Conservation (phyloP, 1,139 yeast species). For the Cylindricascospora bacillispora region DNA sequence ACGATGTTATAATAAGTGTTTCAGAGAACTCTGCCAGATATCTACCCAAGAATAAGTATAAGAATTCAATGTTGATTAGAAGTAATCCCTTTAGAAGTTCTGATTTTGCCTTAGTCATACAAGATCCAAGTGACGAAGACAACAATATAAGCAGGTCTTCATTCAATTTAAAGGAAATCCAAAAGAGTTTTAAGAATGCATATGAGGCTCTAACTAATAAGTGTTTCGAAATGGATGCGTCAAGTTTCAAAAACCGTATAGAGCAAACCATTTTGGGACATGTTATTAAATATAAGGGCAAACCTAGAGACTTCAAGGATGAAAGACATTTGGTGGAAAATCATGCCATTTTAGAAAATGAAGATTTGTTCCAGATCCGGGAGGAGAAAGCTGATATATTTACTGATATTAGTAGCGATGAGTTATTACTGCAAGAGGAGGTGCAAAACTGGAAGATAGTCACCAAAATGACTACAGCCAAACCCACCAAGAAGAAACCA, state of each 20-base stretch:
- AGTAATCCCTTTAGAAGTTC: conserved; percentile 34
- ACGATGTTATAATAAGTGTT: conserved; percentile 55
- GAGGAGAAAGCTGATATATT: conserved; percentile 1
- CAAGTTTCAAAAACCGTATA: conserved; percentile 53
- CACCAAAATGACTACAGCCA: too few species aligned
- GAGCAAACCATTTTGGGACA: conserved; percentile 74
- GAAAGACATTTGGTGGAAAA: conserved; percentile 55
- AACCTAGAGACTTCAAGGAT: conserved; percentile 67
- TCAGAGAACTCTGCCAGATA: conserved; percentile 43
- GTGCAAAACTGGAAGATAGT: too few species aligned
- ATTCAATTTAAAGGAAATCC: conserved; percentile 66
- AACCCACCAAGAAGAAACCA: too few species aligned
- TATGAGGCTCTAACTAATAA: conserved; percentile 64
- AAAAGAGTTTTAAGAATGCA: conserved; percentile 86
- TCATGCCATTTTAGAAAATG: conserved; percentile 37
- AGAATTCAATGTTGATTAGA: conserved; percentile 31
- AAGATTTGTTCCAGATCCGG: conserved; percentile 4
- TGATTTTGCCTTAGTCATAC: conserved; percentile 65
- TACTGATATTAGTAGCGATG: neutral
- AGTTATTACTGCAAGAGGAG: neutral
- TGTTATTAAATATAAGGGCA: conserved; percentile 65
- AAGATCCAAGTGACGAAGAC: conserved; percentile 74
- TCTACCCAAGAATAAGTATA: conserved; percentile 42
- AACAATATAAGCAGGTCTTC: conserved; percentile 85
- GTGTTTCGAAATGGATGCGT: conserved; percentile 44